Conservation (phyloP, 2,329 filamentous ascomycete species). For the Diplodia seriata region DNA sequence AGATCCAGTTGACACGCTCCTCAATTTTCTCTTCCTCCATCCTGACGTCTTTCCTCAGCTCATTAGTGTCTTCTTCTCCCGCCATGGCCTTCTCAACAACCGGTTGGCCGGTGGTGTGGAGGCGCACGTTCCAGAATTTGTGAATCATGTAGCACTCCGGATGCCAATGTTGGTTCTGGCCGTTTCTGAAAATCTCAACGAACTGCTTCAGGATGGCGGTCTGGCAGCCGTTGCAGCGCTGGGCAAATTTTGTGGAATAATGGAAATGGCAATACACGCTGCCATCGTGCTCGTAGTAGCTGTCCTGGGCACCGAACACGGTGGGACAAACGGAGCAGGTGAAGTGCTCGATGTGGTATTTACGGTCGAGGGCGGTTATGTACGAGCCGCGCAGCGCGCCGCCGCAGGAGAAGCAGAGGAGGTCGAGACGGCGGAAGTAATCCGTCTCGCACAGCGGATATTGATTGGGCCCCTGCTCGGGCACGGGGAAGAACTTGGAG, state of each 20-base stretch:
- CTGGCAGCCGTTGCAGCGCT: constrained; percentile 94
- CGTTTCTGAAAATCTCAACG: constrained; percentile 97
- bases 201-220: constrained; percentile 98
- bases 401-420: constrained; percentile 91
- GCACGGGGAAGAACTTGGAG: constrained; percentile 97
- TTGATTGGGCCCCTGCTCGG: constrained; percentile 85
- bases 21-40: constrained; percentile 93
- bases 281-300: constrained; percentile 97
- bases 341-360: constrained; percentile 99
- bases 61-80: constrained; percentile 66
- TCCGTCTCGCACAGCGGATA: constrained; percentile 98
- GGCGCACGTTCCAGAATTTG: constrained; percentile 98
- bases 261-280: constrained; percentile 98
- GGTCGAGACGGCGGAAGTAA: constrained; percentile 90
- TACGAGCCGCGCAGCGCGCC: constrained; percentile 94
- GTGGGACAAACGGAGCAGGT: constrained; percentile 97
- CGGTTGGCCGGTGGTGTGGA: constrained; percentile 58
- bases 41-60: constrained; percentile 77
- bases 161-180: constrained; percentile 98
- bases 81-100: constrained; percentile 44
- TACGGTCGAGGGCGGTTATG: constrained; percentile 95
- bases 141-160: constrained; percentile 99
- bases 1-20: constrained; percentile 96
- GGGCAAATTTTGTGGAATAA: constrained; percentile 96
- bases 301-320: constrained; percentile 97